Evolutionary conservation across 345 rosid genomes (phyloP).

Genomic region (Acer negundo): DNA sequence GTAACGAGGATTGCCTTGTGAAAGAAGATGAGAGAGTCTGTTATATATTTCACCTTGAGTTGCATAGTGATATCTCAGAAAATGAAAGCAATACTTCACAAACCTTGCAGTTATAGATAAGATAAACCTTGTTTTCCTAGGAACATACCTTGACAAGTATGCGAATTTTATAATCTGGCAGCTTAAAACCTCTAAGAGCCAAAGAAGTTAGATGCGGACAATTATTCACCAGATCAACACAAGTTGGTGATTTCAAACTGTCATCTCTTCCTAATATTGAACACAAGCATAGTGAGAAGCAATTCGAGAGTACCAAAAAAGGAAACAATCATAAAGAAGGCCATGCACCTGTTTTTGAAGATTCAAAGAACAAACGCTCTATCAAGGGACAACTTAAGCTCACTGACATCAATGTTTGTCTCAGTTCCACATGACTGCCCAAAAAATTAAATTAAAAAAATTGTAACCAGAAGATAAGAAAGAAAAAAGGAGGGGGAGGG

Average conservation of each 20-base stretch:
- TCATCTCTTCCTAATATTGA: slow-evolving; percentile 63
- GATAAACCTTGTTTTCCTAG: background rate
- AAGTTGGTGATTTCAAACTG: slow-evolving; percentile 58
- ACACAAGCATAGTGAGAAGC: slow-evolving; percentile 28
- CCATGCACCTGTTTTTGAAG: slow-evolving; percentile 58
- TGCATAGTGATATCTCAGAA: background rate
- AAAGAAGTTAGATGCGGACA: slow-evolving; percentile 72
- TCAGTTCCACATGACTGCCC: slow-evolving; percentile 63
- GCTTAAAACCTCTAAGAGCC: slow-evolving; percentile 84
- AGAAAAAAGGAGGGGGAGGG: background rate
- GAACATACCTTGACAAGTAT: slow-evolving; percentile 63
- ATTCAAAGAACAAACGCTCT: slow-evolving; percentile 75
- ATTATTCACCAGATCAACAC: slow-evolving; percentile 65
- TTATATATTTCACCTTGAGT: background rate
- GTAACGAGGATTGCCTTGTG: background rate
- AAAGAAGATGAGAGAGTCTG: background rate
- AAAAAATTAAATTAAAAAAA: slow-evolving; percentile 12
- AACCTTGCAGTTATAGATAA: slow-evolving; percentile 5
- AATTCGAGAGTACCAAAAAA: slow-evolving; percentile 14
- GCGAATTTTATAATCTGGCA: slow-evolving; percentile 60
- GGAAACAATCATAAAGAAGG: slow-evolving; percentile 24
- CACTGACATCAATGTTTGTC: slow-evolving; percentile 62
- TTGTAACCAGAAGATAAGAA: slow-evolving; percentile 5
- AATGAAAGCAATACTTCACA: background rate
- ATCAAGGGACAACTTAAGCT: slow-evolving; percentile 61